phyloP scores from a whole-genome alignment of 345 rosid species.

The Rhizophora apiculata region DNA sequence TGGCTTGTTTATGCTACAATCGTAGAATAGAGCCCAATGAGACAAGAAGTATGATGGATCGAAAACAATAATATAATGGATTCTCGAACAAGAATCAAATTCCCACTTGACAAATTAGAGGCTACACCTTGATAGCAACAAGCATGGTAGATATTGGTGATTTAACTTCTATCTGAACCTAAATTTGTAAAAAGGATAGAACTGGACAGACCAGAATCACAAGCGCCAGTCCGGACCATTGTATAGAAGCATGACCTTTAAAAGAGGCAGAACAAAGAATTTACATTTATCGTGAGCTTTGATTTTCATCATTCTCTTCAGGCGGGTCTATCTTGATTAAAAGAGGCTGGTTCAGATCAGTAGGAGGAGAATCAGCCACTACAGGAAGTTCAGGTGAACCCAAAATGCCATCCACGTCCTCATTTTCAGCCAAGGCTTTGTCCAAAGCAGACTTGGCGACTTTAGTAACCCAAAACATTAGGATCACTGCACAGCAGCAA shows the following conservation, averaged over 20 bases:
- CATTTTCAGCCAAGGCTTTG: conserved; percentile 92
- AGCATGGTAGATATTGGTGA: conserved; percentile 7
- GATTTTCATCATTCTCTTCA: conserved; percentile 40
- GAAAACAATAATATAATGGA: neutral
- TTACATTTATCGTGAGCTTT: conserved; percentile 32
- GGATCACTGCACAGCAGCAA: conserved; percentile 49
- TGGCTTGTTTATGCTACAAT: no score
- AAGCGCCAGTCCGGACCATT: conserved; percentile 12
- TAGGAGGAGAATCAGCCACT: conserved; percentile 34
- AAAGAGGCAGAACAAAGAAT: conserved; percentile 25
- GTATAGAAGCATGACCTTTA: conserved; percentile 3
- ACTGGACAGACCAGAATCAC: conserved; percentile 34
- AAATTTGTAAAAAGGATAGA: conserved; percentile 6
- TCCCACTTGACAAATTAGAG: neutral
- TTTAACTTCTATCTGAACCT: conserved; percentile 18
- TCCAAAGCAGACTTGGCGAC: conserved; percentile 82
- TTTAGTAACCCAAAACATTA: conserved; percentile 72
- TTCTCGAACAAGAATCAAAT: neutral
- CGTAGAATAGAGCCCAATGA: no score
- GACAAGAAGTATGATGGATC: no score
- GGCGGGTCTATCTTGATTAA: conserved; percentile 68
- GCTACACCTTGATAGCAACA: neutral
- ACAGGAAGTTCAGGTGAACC: conserved; percentile 44
- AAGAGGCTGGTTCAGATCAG: conserved; percentile 61
- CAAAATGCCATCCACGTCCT: conserved; percentile 40